Evolutionary conservation across 202 grass and related monocot genomes (phyloP), one percentile per base, ranked within the genome.

Genomic region (Schoenoplectus tabernaemontani): DNA sequence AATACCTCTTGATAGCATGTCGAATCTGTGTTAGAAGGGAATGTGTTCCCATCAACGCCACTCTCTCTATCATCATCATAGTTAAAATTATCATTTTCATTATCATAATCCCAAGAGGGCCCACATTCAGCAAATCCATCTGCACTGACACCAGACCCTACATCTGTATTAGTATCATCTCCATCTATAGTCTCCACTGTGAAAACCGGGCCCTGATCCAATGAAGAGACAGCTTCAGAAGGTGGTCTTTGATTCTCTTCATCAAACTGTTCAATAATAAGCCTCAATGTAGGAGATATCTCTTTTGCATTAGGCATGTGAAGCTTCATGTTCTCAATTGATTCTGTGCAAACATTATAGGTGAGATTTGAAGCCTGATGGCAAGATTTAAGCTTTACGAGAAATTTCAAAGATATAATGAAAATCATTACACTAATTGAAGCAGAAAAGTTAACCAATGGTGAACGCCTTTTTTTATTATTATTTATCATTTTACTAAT

Each of bases 191-290:
- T 48, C 23, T 65, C 78, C 26, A 65, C 78, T 43, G 78, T 50
- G 51, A 87, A 63, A 53, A 74, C 22, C 77, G 84, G 87, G 66
- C 59, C 81, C 85, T 92, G 86, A 70, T 71, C 74, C 39, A 64
- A 84, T 84, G 60, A 84, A 78, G 59, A 36, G 36, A 80, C n/a
- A 10, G 54, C 66, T 47, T 81, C 69, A 56, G 86, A 65, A 36
- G 78, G 58, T 39, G 91, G 83, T 68, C 95, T 94, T 76, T 81
- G 74, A 83, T 94, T 94, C 57, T 92, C 91, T 83, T 92, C 95
- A 85, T 97, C 91, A 89, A 97, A 97, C 56, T 89, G 91, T 82
- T 81, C 85, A 37, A 97, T 22, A 9, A 97, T 97, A 59, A 92
- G 77, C 53, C 80, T 90, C 61, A 97, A 76, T 20, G 91, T 90